Base-by-base conservation (phyloP, 169 alveolate species). In the Perkinsus chesapeaki region DNA sequence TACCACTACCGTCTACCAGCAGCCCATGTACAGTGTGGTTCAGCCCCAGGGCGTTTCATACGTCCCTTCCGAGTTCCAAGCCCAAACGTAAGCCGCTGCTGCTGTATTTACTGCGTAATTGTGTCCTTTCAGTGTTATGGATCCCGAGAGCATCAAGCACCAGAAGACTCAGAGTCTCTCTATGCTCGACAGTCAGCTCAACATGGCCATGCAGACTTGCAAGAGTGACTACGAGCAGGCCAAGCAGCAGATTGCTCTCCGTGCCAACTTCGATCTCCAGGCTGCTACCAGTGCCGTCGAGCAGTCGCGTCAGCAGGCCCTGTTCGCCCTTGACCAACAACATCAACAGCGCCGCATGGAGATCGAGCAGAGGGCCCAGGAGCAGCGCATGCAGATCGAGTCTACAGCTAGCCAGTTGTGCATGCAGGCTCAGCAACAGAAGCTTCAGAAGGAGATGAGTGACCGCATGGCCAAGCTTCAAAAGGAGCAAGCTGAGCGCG, bases 141-240 rank as follows among this genome's bases (percentile, higher is more conserved):
- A 60, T 60, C 82, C 82, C 31, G 82, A 60, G 82, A 60, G 82
- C 82, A 60, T 60, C 82, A 60, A 60, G 82, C 82, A 60, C 82
- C 82, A 60, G 82, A 60, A 60, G 82, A 60, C 82, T 60, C 82
- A 60, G 82, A 60, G 82, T 34, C 82, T 60, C 82, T 60, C 82
- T 27, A 60, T 60, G 82, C 82, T 60, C 3, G 82, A 60, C 23
- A 60, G 82, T 34, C 82, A 60, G 82, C 82, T 60, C 37, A 60
- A 60, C 82, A 60, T 60, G 82, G 82, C 82, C 82, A 23, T 60
- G 82, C 82, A 60, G 82, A 60, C 82, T 23, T 60, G 82, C 82
- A 60, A 60, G 82, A 60, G 82, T 16, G 82, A 60, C 82, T 60
- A 60, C 82, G 82, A 60, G 31, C 82, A 60, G 23, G 82, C 82